Conservation (phyloP, 768 basidiomycete species). For the Agrocybe praecox region DNA sequence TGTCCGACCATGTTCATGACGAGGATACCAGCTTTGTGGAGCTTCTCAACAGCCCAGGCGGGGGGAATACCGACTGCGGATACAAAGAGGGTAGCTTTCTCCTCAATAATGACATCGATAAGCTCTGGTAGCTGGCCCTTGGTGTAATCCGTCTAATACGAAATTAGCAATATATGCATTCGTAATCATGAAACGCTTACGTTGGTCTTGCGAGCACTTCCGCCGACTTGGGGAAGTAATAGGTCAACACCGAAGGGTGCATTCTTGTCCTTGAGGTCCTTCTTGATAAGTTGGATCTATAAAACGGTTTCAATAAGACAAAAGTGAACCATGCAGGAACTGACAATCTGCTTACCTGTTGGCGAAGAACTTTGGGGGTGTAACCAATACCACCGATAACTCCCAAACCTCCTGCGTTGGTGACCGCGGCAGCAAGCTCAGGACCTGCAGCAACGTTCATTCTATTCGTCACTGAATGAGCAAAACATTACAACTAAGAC, state of each 20-base stretch:
- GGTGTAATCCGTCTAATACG: slow-evolving; percentile 79
- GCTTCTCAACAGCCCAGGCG: slow-evolving; percentile 71
- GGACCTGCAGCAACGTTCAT: slow-evolving; percentile 55
- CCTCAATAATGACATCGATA: slow-evolving; percentile 90
- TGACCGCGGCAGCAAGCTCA: slow-evolving; percentile 91
- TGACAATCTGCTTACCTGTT: slow-evolving; percentile 54
- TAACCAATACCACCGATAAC: slow-evolving; percentile 92
- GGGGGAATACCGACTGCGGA: slow-evolving; percentile 91
- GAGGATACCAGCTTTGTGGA: slow-evolving; percentile 84
- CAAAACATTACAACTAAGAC: background rate
- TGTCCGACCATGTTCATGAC: slow-evolving; percentile 98
- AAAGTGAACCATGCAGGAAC: background rate
- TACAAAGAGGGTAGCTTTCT: slow-evolving; percentile 87
- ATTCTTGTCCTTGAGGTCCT: slow-evolving; percentile 69
- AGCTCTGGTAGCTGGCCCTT: slow-evolving; percentile 83
- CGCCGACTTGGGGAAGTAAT: slow-evolving; percentile 85
- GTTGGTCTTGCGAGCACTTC: slow-evolving; percentile 89
- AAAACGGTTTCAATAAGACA: background rate
- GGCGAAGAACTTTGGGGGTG: slow-evolving; percentile 77
- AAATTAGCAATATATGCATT: background rate
- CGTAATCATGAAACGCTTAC: slow-evolving; percentile 36
- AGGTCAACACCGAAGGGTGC: slow-evolving; percentile 92
- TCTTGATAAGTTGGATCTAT: slow-evolving; percentile 76
- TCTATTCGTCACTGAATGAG: slow-evolving; percentile 30
- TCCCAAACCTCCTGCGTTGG: slow-evolving; percentile 91